These are phyloP conservation scores for Aspergillus terreus DNA, from an alignment of 2,329 filamentous ascomycete genomes.

Conservation along the genomic window DNA sequence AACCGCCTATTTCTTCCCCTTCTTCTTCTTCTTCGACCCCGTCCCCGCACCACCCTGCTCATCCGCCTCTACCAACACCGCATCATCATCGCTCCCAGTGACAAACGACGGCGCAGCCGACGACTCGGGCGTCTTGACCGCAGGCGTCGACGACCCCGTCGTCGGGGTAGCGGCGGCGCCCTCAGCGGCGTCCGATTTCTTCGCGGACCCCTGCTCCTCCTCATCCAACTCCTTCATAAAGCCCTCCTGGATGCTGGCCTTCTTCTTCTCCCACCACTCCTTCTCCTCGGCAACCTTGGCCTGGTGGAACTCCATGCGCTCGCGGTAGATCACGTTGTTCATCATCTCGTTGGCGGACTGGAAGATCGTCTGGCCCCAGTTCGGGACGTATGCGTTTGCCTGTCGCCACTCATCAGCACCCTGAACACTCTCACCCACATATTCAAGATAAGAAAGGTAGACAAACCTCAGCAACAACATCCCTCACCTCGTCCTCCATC, in stretches of 20 bases:
- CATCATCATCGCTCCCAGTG: conserved; percentile 63
- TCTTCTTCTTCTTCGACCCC: conserved; percentile 43
- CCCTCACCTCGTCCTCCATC: conserved; percentile 91
- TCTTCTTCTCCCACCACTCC: conserved; percentile 88
- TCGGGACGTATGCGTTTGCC: conserved; percentile 84
- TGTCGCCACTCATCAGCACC: conserved; percentile 35
- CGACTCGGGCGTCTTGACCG: conserved; percentile 18
- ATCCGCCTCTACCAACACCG: conserved; percentile 70
- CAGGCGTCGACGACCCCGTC: conserved; percentile 9
- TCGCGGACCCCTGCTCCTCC: conserved; percentile 13
- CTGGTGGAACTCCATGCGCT: conserved; percentile 71
- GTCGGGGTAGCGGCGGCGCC: conserved; percentile 12
- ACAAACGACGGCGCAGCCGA: conserved; percentile 33
- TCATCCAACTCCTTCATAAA: conserved; percentile 77
- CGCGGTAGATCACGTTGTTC: conserved; percentile 73
- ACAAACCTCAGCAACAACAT: conserved; percentile 85
- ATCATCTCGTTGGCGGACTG: conserved; percentile 96
- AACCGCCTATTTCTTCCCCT: conserved; percentile 40
- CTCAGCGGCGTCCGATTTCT: conserved; percentile 7
- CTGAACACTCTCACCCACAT: neutral
- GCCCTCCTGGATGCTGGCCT: conserved; percentile 66
- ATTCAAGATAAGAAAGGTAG: neutral
- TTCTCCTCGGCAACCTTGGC: conserved; percentile 69
- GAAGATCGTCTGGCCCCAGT: conserved; percentile 95
- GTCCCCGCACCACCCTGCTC: conserved; percentile 36